Evolutionary conservation across 345 rosid genomes (phyloP).

Genomic region (Geranium rotundifolium): DNA sequence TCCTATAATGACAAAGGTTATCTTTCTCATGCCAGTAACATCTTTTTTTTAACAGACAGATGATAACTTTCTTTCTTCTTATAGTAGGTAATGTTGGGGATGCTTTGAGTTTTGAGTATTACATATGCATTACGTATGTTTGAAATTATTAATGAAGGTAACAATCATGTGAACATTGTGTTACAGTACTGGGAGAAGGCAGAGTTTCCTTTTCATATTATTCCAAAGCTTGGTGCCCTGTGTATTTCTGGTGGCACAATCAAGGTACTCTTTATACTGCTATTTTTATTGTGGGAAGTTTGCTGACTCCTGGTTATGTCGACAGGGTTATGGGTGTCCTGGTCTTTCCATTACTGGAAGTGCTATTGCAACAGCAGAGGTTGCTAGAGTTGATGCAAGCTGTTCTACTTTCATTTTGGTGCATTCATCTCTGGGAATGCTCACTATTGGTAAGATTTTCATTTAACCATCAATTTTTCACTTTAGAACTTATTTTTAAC

Average conservation of each 20-base stretch:
- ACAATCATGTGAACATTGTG: constrained; percentile 1
- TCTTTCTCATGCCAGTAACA: constrained; percentile 5
- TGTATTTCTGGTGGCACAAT: constrained; percentile 73
- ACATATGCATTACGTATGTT: not conserved
- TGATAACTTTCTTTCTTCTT: no score
- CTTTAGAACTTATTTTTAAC: not conserved
- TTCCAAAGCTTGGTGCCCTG: constrained; percentile 66
- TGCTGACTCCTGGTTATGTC: constrained; percentile 5
- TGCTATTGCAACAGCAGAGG: constrained; percentile 60
- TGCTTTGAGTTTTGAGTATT: not conserved
- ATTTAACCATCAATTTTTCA: not conserved
- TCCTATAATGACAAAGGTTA: constrained; percentile 74
- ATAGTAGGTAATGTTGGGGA: no score
- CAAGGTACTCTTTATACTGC: constrained; percentile 36
- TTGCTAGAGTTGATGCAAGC: constrained; percentile 98
- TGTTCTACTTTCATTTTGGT: constrained; percentile 77
- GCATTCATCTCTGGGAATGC: constrained; percentile 90
- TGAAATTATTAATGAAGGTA: constrained; percentile 3
- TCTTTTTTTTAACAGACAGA: no score
- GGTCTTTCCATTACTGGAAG: constrained; percentile 64
- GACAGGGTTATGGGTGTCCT: constrained; percentile 91
- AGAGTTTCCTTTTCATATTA: constrained; percentile 73
- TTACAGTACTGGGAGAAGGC: constrained; percentile 97
- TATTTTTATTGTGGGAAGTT: not conserved
- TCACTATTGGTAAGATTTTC: constrained; percentile 66